Conservation (phyloP, 306 rosid species). For the Quercus agrifolia region DNA sequence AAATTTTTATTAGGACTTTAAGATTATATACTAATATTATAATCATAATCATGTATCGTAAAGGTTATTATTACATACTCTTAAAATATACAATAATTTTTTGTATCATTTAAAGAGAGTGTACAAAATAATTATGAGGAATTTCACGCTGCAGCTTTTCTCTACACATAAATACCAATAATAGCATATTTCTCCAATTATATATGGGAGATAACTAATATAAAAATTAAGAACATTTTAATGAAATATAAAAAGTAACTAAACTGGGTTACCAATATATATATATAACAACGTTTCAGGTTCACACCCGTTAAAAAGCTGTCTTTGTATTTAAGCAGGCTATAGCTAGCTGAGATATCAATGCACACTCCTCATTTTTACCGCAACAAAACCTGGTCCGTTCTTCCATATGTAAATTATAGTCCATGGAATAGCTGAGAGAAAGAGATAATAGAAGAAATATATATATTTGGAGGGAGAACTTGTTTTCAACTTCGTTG, state of each 20-base stretch:
- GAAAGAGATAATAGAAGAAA: not conserved
- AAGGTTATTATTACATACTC: rapidly evolving
- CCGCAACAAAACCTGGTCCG: not conserved
- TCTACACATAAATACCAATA: no score
- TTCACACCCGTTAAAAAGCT: not conserved
- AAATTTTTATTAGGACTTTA: no score
- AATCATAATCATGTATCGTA: no score
- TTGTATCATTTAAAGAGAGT: no score
- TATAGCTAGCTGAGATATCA: not conserved
- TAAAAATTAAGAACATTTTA: not conserved
- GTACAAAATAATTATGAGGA: no score
- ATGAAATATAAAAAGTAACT: not conserved
- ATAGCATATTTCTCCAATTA: not conserved
- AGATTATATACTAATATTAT: no score
- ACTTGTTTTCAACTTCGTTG: not conserved
- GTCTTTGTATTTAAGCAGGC: not conserved
- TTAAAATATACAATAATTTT: no score
- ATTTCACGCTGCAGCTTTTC: not conserved
- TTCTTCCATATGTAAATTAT: not conserved
- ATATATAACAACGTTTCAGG: not conserved
- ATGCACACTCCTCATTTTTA: not conserved
- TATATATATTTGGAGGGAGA: no score
- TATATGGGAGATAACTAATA: not conserved
- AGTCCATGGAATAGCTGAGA: not conserved
- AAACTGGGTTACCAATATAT: no score